A percentile compares a stretch with the other conserved stretches of the same genome.
These are phyloP conservation scores for Lactarius hengduanensis DNA, from an alignment of 768 basidiomycete genomes.

Conservation along the genomic window DNA sequence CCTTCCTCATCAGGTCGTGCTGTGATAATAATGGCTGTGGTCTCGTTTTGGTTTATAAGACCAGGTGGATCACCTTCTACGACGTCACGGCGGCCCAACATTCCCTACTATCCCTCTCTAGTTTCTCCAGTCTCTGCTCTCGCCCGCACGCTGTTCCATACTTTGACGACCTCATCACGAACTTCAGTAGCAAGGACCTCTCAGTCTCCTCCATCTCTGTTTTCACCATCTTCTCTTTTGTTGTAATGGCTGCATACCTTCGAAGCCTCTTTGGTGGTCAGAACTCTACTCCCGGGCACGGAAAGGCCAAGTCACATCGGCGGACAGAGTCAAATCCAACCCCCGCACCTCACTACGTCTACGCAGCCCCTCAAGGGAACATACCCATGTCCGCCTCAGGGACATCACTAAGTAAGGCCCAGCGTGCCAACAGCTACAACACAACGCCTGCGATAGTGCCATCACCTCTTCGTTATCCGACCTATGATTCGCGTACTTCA, in stretches of 20 bases:
- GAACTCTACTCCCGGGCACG: constrained; percentile 31
- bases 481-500: constrained; percentile 29
- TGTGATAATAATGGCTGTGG: constrained; percentile 7
- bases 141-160: constrained; percentile 11
- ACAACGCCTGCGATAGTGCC: constrained; percentile 25
- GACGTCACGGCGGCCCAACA: constrained; percentile 14
- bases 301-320: constrained; percentile 42
- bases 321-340: constrained; percentile 44
- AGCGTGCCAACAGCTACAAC: constrained; percentile 21
- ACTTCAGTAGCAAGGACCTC: background rate
- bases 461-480: constrained; percentile 29
- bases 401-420: constrained; percentile 21
- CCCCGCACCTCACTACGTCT: constrained; percentile 32
- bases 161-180: constrained; percentile 21
- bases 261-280: constrained; percentile 45
- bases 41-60: constrained; percentile 22
- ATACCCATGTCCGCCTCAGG: constrained; percentile 20
- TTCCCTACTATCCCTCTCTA: background rate
- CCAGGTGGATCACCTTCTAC: background rate
- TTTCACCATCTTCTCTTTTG: background rate
- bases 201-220: constrained; percentile 4
- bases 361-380: constrained; percentile 28
- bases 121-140: constrained; percentile 1
- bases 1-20: constrained; percentile 13
- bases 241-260: constrained; percentile 49